Conservation (phyloP, 2,329 filamentous ascomycete species). For the Exophiala phaeomuriformis region DNA sequence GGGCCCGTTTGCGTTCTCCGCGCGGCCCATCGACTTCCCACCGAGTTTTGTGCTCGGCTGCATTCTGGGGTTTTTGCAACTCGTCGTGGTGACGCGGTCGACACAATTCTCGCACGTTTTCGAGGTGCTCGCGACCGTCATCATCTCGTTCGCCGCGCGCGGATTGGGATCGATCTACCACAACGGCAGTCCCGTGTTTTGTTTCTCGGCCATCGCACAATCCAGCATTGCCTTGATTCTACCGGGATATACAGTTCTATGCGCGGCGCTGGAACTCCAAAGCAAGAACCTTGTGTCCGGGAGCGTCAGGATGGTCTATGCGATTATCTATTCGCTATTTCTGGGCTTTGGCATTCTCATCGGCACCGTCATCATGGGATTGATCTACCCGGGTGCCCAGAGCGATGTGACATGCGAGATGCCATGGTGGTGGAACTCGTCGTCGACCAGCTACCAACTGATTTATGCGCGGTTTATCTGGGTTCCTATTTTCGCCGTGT, state of each 20-base stretch:
- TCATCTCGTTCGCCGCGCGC: conserved; percentile 63
- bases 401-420: conserved; percentile 19
- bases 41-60: conserved; percentile 47
- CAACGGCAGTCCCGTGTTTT: conserved; percentile 50
- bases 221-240: conserved; percentile 69
- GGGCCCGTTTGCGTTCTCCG: conserved; percentile 72
- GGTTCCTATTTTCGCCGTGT: conserved; percentile 65
- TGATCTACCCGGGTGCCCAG: conserved; percentile 17
- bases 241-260: conserved; percentile 59
- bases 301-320: conserved; percentile 66
- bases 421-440: conserved; percentile 14
- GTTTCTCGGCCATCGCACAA: conserved; percentile 64
- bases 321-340: conserved; percentile 65
- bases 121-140: conserved; percentile 55
- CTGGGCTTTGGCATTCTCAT: conserved; percentile 67
- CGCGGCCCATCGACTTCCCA: conserved; percentile 68
- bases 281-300: conserved; percentile 62
- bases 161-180: conserved; percentile 59
- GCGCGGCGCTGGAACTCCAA: conserved; percentile 58
- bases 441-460: conserved; percentile 43
- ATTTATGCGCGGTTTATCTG: conserved; percentile 55
- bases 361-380: conserved; percentile 54
- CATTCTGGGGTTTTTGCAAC: not conserved
- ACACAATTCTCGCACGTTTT: conserved; percentile 60
- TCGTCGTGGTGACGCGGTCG: conserved; percentile 57